Base-by-base conservation (phyloP, 2,329 filamentous ascomycete genomes). In the Orbilia oligospora region DNA sequence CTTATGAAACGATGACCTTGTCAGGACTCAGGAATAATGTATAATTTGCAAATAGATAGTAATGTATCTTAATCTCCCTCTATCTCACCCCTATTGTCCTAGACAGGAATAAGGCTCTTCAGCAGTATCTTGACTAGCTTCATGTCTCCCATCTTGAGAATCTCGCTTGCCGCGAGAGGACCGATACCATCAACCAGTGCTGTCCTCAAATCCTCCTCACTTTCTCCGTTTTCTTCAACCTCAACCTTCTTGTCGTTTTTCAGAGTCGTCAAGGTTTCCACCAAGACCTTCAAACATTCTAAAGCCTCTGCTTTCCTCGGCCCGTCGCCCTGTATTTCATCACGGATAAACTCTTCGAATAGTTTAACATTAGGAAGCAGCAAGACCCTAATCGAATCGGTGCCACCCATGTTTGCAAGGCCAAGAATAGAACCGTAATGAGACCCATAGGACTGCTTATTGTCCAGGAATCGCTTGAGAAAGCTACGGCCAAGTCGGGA, bases 401-500 rank as follows among this genome's bases (percentile, higher is more conserved):
- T 82, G 9, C 91, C 94, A 27, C 94, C 93, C 24, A 97, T 91
- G 0, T 91, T 90, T 1, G 91, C 88, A 1, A 99, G 87, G 0
- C 94, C 95, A 33, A 91, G 89, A 22, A 99, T 88, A 5, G 95
- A 93, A 53, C 96, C 96, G 83, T 96, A 99, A 82, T 97, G 93
- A 0, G 95, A 91, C 0, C 92, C 90, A 0, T 94, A 89, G 0
- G 94, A 91, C 83, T 94, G 93, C 51, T 91, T 90, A 0, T 93
- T 93, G 82, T 97, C 94, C 33, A 99, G 88, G 84, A 97, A 95
- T 82, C 92, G 91, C 85, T 97, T 97, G 38, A 98, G 88, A 83
- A 94, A 97, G 0, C 94, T 96, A n/a, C 96, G 89, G 3, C 94
- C 94, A 33, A 99, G 91, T 80, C 97, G 93, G 1, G 94, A 91